A percentile compares a stretch with the other conserved stretches of the same genome.
phyloP scores from a whole-genome alignment of 257 asterid genomes.

The Parsonsia alboflavescens region DNA sequence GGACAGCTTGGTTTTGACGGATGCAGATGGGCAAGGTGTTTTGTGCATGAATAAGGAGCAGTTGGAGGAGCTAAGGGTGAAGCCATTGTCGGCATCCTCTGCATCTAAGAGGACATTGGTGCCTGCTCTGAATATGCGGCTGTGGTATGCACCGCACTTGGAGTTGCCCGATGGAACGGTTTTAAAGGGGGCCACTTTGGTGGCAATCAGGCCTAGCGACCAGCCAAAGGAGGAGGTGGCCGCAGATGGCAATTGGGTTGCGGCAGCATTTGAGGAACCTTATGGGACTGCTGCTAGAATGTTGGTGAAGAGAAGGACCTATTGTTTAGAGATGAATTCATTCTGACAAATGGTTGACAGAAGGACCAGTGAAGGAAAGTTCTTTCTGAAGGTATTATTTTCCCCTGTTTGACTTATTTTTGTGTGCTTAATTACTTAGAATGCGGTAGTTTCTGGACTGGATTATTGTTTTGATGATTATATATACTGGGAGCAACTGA shows the following conservation, averaged over 20 bases:
- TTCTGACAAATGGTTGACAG: conserved; percentile 30
- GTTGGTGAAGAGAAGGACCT: conserved; percentile 82
- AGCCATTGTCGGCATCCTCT: conserved; percentile 78
- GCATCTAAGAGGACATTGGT: conserved; percentile 86
- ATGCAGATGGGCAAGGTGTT: conserved; percentile 82
- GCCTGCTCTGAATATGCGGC: conserved; percentile 75
- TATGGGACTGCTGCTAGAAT: conserved; percentile 70
- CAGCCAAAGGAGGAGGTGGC: conserved; percentile 58
- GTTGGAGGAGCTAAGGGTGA: conserved; percentile 83
- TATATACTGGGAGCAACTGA: background rate
- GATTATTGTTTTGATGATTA: background rate
- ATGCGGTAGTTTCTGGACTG: background rate
- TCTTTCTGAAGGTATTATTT: background rate
- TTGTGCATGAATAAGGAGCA: conserved; percentile 78
- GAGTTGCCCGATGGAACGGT: conserved; percentile 82
- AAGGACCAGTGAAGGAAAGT: background rate
- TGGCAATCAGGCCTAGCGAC: conserved; percentile 80
- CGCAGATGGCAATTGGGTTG: conserved; percentile 62
- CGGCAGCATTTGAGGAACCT: conserved; percentile 72
- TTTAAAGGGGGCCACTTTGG: conserved; percentile 80
- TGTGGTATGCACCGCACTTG: conserved; percentile 77
- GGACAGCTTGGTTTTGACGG: conserved; percentile 62
- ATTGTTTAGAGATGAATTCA: conserved; percentile 90
- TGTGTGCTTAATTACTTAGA: background rate
- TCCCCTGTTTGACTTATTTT: background rate